Conservation (phyloP, 345 rosid species). For the Excoecaria cochinchinensis region DNA sequence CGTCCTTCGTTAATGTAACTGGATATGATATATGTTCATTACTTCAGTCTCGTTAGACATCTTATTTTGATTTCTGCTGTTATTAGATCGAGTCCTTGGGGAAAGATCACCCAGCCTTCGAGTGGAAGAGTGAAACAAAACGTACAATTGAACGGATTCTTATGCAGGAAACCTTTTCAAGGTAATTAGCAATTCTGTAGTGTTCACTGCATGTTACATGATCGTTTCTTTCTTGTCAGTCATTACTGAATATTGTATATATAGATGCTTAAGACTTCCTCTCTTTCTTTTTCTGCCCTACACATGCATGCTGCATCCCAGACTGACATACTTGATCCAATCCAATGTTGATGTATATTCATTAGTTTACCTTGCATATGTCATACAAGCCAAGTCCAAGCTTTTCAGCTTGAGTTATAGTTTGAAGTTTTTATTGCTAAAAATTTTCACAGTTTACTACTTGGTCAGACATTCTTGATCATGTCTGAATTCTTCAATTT, state of each 20-base stretch:
- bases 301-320: background rate
- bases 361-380: conserved; percentile 3
- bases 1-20: background rate
- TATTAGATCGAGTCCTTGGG: conserved; percentile 14
- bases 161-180: conserved; percentile 72
- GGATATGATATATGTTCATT: background rate
- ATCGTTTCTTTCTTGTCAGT: conserved; percentile 11
- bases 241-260: background rate
- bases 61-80: conserved; percentile 12
- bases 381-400: background rate
- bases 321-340: background rate
- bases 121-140: conserved; percentile 49
- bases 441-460: background rate
- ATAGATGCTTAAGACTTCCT: background rate
- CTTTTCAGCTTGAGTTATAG: background rate
- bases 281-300: background rate
- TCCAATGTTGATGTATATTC: background rate
- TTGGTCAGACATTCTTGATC: background rate
- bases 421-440: background rate
- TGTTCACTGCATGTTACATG: background rate
- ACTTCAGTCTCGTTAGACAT: background rate
- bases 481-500: background rate
- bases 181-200: conserved; percentile 43
- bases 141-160: conserved; percentile 72
- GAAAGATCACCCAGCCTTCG: conserved; percentile 31